Conservation (phyloP, 257 asterid genomes). For the Petunia axillaris region DNA sequence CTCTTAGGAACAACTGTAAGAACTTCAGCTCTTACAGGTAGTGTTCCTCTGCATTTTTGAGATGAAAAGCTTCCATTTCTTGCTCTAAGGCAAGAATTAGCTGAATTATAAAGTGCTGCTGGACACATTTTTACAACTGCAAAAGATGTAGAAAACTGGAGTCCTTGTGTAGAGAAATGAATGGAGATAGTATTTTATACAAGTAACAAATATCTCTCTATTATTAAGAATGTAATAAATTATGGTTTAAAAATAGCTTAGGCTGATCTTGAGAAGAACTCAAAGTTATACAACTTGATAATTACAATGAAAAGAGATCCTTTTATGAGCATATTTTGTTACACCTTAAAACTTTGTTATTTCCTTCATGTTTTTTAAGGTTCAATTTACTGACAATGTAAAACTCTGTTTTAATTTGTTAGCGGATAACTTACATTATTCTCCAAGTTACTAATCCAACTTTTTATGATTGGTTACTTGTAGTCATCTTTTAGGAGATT, state of each 20-base stretch:
- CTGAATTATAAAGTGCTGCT: slow-evolving; percentile 40
- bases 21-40: slow-evolving; percentile 40
- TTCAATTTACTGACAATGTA: background rate
- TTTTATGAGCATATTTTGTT: background rate
- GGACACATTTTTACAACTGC: slow-evolving; percentile 42
- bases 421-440: background rate
- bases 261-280: background rate
- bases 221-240: background rate
- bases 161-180: background rate
- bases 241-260: no score
- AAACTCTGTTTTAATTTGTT: no score
- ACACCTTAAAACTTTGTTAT: background rate
- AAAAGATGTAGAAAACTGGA: background rate
- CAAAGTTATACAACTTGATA: background rate
- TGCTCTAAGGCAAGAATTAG: slow-evolving; percentile 33
- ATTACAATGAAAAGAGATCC: background rate
- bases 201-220: background rate
- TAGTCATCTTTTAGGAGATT: background rate
- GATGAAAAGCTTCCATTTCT: slow-evolving; percentile 27
- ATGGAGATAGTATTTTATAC: background rate
- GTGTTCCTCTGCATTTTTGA: slow-evolving; percentile 15
- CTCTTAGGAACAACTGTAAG: slow-evolving; percentile 52
- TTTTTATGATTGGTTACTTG: background rate
- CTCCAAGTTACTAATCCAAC: background rate
- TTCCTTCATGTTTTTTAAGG: background rate